Base-by-base conservation (phyloP, 306 rosid genomes). In the Sicyos edulis region DNA sequence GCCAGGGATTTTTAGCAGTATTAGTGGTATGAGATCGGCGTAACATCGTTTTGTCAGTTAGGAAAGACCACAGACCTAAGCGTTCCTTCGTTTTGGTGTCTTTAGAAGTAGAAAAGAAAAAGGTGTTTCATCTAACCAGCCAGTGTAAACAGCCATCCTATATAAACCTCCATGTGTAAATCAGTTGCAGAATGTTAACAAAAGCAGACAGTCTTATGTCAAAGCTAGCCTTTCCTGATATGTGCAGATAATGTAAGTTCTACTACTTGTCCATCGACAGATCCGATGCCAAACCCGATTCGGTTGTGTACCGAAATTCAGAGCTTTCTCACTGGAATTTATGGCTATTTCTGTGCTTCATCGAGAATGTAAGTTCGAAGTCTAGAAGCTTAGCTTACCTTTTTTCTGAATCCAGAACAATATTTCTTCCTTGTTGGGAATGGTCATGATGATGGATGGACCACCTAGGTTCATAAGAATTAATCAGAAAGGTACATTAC, bases 121-220 rank as follows among this genome's bases (percentile, higher is more conserved):
- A n/a, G 21, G 22, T 22, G 14, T 68, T 68, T 22, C 8, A 45
- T 49, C 56, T 45, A 67, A 45, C 54, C 16, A 49, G 57, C 54
- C 26, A 49, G 72, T 68, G 37, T 66, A 45, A 49, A 68, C 56
- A 68, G 57, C 71, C 55, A 45, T 20, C 20, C 49, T 67, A 40
- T 64, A 64, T 64, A 64, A 64, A 64, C 54, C 55, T 20, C 17
- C 72, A 44, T 45, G 19, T 47, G 13, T 67, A 66, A 65, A 65
- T 42, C 53, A 65, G 71, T 65, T 19, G 53, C 32, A 42, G 71
- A 44, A 65, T 17, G 26, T n/a, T 44, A 45, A 13, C 53, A 5
- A 21, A 45, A 22, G 57, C 44, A 47, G 21, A 20, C 21, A 68
- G 73, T 68, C 51, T 68, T 68, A 50, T 68, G 73, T 50, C 73